phyloP scores from a whole-genome alignment of 1,139 yeast genomes.

The Protomyces inouyei region DNA sequence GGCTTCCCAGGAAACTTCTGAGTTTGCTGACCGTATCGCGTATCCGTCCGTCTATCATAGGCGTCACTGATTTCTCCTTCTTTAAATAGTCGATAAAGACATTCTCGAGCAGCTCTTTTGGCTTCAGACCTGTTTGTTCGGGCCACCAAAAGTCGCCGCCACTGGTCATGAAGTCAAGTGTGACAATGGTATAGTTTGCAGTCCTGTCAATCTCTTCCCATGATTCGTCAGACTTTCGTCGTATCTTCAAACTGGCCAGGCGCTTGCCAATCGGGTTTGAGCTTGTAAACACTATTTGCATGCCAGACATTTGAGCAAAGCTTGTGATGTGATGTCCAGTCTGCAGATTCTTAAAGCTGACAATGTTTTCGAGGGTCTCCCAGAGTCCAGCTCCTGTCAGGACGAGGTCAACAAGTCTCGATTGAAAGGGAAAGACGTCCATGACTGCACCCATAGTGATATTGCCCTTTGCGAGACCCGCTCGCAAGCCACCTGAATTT shows the following conservation, averaged over 20 bases:
- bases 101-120: constrained; percentile 11
- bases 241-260: constrained; percentile 4
- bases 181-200: constrained; percentile 11
- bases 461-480: constrained; percentile 15
- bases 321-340: constrained; percentile 21
- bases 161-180: constrained; percentile 22
- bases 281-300: constrained; percentile 6
- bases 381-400: constrained; percentile 20
- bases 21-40: constrained; percentile 3
- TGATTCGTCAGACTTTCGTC: neutral
- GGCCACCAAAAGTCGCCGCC: constrained; percentile 28
- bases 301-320: constrained; percentile 20
- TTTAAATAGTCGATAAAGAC: constrained; percentile 3
- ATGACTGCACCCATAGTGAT: constrained; percentile 22
- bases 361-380: constrained; percentile 17
- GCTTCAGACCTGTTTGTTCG: constrained; percentile 5
- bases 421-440: constrained; percentile 21
- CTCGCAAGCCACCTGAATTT: constrained; percentile 25
- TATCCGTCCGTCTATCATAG: constrained; percentile 9
- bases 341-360: constrained; percentile 20
- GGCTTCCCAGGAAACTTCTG: constrained; percentile 5
- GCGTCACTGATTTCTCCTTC: neutral
- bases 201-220: neutral
- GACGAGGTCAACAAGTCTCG: constrained; percentile 13
- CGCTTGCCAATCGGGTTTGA: constrained; percentile 11